A percentile compares a stretch with the other conserved stretches of the same genome.
phyloP scores from a whole-genome alignment of 148 eudicot species.

The Persicaria tinctoria region DNA sequence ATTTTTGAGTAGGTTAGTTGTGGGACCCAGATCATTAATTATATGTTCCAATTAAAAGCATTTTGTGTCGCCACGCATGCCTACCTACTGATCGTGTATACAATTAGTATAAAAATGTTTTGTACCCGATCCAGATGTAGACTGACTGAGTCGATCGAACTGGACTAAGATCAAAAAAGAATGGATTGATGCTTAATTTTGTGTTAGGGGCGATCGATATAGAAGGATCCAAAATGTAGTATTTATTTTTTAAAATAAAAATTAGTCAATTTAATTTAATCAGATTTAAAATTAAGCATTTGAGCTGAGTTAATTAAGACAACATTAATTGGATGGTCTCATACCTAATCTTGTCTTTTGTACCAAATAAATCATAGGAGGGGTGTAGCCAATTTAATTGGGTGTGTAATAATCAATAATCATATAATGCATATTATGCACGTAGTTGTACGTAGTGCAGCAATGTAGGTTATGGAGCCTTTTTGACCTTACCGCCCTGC shows the following conservation, averaged over 20 bases:
- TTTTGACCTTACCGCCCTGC: not conserved
- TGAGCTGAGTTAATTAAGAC: not conserved
- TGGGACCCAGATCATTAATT: not conserved
- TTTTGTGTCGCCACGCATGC: not conserved
- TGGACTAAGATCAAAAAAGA: too few species aligned
- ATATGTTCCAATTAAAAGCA: not conserved
- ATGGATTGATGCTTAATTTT: not conserved
- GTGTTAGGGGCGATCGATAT: not conserved
- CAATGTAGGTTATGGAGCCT: not conserved
- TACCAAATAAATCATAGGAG: not conserved
- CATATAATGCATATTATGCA: too few species aligned
- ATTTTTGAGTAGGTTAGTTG: not conserved
- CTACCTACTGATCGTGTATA: not conserved
- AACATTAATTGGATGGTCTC: not conserved
- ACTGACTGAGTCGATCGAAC: too few species aligned
- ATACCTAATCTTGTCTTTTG: slow-evolving; percentile 6
- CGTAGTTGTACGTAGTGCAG: too few species aligned
- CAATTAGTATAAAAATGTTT: not conserved
- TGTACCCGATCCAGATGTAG: too few species aligned
- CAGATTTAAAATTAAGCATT: not conserved
- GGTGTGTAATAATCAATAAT: not conserved
- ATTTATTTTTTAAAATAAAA: too few species aligned
- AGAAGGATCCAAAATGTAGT: slow-evolving; percentile 1
- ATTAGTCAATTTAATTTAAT: too few species aligned
- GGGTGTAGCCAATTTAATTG: not conserved